Percentiles rank a stretch among this genome's conserved stretches.
Conservation (phyloP, 495 filamentous ascomycete species). For the Chlorociboria aeruginascens region DNA sequence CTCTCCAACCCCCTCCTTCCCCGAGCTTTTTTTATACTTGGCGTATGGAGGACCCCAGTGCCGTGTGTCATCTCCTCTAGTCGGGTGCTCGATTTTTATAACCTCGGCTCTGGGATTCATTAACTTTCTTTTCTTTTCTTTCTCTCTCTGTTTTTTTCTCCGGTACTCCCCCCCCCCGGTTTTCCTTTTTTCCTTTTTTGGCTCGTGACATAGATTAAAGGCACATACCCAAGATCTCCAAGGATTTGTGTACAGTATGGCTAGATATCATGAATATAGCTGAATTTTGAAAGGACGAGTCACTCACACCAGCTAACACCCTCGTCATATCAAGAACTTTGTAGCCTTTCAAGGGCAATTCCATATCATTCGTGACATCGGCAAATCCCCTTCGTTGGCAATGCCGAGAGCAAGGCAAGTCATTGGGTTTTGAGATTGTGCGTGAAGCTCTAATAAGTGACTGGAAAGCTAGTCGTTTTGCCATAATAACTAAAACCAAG, state of each 20-base stretch:
- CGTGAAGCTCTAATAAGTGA: conserved; percentile 11
- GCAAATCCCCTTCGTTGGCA: conserved; percentile 9
- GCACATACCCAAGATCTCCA: conserved; percentile 79
- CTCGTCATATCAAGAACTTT: conserved; percentile 92
- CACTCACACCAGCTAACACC: conserved; percentile 83
- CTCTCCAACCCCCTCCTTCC: conserved; percentile 66
- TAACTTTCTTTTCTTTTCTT: neutral
- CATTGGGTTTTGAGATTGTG: conserved; percentile 3
- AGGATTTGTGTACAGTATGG: conserved; percentile 97
- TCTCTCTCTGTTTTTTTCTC: neutral
- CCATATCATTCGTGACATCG: conserved; percentile 8
- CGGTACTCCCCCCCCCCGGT: neutral
- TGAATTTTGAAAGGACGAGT: conserved; percentile 1
- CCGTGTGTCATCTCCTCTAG: conserved; percentile 82
- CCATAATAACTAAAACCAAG: neutral
- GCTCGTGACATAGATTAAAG: conserved; percentile 14
- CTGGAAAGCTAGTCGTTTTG: neutral
- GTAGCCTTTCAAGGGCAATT: conserved; percentile 67
- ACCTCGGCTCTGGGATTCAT: conserved; percentile 62
- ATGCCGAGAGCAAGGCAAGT: neutral
- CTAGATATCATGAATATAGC: conserved; percentile 30
- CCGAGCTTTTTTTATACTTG: conserved; percentile 45
- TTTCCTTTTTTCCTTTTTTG: neutral
- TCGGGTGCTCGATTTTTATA: conserved; percentile 94
- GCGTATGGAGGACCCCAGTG: conserved; percentile 97